Evolutionary conservation across 495 filamentous ascomycete genomes (phyloP).

Genomic region (Aeminium ludgeri): DNA sequence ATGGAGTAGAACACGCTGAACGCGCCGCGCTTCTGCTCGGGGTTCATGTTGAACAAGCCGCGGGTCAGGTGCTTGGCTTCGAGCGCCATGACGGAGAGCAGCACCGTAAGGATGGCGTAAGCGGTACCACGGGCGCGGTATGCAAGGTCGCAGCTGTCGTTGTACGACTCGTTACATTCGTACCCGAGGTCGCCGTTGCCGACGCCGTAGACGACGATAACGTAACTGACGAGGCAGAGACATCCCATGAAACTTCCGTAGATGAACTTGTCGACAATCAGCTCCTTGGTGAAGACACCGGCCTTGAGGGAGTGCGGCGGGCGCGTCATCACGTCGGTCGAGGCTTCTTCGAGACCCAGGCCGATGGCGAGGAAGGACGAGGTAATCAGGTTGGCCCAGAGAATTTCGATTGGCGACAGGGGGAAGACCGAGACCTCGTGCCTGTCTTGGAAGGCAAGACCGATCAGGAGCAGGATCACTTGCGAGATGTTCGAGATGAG

Average conservation of each 20-base stretch:
- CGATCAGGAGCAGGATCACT: conserved; percentile 56
- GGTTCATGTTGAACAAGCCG: conserved; percentile 50
- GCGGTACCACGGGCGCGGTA: conserved; percentile 61
- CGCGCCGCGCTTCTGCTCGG: conserved; percentile 18
- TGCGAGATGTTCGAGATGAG: conserved; percentile 59
- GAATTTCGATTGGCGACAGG: conserved; percentile 53
- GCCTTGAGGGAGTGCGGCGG: conserved; percentile 47
- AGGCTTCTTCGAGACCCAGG: conserved; percentile 49
- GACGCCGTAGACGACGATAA: conserved; percentile 48
- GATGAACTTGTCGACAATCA: conserved; percentile 57
- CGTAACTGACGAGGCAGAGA: conserved; percentile 49
- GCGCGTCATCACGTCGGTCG: conserved; percentile 50
- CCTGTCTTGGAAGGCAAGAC: conserved; percentile 50
- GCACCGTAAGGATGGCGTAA: conserved; percentile 55
- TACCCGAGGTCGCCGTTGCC: conserved; percentile 43
- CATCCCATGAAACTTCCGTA: conserved; percentile 55
- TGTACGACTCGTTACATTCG: conserved; percentile 46
- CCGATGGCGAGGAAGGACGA: conserved; percentile 61
- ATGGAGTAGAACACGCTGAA: conserved; percentile 14
- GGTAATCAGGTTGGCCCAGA: conserved; percentile 65
- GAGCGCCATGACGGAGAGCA: conserved; percentile 56
- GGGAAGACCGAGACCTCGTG: conserved; percentile 52
- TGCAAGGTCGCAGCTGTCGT: conserved; percentile 38
- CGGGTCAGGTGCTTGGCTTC: conserved; percentile 58
- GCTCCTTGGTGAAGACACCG: conserved; percentile 52